These are phyloP conservation scores for Roridomyces roridus DNA, from an alignment of 768 basidiomycete genomes.

Conservation along the genomic window DNA sequence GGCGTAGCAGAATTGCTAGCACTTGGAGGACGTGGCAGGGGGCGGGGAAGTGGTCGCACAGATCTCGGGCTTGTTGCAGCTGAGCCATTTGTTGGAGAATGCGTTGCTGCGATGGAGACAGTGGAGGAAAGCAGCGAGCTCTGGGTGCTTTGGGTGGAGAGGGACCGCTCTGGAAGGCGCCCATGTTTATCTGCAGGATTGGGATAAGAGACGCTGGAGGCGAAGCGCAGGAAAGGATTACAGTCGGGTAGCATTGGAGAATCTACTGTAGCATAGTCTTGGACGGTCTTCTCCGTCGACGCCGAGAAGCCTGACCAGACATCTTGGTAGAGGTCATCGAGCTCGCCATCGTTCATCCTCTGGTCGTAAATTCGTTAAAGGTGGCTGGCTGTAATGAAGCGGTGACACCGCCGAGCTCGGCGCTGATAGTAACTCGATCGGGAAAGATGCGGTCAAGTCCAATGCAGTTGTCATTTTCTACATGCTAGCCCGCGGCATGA, in stretches of 20 bases:
- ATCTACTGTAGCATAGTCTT: constrained; percentile 37
- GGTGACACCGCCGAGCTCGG: too few species aligned
- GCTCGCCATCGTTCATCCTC: constrained; percentile 60
- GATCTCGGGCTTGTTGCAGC: neutral
- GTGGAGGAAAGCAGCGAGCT: neutral
- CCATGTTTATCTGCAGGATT: constrained; percentile 9
- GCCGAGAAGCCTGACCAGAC: constrained; percentile 55
- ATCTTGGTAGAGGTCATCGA: constrained; percentile 59
- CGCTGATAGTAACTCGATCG: neutral
- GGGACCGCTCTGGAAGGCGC: constrained; percentile 2
- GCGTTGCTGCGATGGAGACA: neutral
- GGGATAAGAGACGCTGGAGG: neutral
- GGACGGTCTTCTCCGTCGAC: constrained; percentile 35
- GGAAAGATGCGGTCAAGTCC: neutral
- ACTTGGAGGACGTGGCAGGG: constrained; percentile 17
- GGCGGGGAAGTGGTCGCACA: constrained; percentile 2
- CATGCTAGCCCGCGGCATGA: too few species aligned
- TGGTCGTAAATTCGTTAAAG: too few species aligned
- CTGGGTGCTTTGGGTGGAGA: neutral
- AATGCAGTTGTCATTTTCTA: too few species aligned
- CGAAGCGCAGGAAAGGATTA: neutral
- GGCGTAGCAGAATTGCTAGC: neutral
- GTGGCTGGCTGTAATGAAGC: neutral
- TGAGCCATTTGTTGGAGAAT: neutral
- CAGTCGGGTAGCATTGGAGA: constrained; percentile 22